phyloP scores from a whole-genome alignment of 2,329 filamentous ascomycete species.

The Aspergillus cejpii region DNA sequence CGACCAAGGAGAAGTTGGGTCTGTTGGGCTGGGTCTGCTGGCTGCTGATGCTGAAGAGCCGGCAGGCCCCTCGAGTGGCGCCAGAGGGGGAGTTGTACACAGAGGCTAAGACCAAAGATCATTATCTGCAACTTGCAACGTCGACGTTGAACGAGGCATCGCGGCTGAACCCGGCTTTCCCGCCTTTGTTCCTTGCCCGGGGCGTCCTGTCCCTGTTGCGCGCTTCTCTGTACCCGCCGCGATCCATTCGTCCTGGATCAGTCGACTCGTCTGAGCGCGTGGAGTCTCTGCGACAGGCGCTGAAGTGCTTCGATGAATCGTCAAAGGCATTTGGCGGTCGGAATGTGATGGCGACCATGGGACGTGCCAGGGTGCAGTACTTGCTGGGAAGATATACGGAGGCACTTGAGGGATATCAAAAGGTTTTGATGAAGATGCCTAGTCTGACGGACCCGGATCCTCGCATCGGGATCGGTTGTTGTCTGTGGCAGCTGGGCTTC shows the following conservation, averaged over 20 bases:
- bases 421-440: conserved; percentile 77
- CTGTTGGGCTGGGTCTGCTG: conserved; percentile 81
- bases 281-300: conserved; percentile 73
- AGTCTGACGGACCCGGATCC: conserved; percentile 88
- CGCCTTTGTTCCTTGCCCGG: conserved; percentile 82
- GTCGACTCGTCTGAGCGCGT: conserved; percentile 63
- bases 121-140: conserved; percentile 86
- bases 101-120: conserved; percentile 84
- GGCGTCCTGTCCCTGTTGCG: conserved; percentile 83
- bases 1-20: conserved; percentile 74
- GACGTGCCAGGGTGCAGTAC: conserved; percentile 78
- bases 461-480: conserved; percentile 90
- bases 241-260: conserved; percentile 54
- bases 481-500: conserved; percentile 92
- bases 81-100: conserved; percentile 59
- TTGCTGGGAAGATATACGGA: conserved; percentile 81
- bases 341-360: conserved; percentile 88
- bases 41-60: conserved; percentile 84
- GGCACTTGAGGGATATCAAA: conserved; percentile 77
- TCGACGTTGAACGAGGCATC: conserved; percentile 90
- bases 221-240: conserved; percentile 74
- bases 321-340: conserved; percentile 74
- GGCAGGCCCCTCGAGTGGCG: conserved; percentile 64
- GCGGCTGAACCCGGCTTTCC: conserved; percentile 84
- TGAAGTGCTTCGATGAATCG: conserved; percentile 93